Evolutionary conservation across 805 yeast species (phyloP).

Genomic region (Sugiyamaella smithiae): DNA sequence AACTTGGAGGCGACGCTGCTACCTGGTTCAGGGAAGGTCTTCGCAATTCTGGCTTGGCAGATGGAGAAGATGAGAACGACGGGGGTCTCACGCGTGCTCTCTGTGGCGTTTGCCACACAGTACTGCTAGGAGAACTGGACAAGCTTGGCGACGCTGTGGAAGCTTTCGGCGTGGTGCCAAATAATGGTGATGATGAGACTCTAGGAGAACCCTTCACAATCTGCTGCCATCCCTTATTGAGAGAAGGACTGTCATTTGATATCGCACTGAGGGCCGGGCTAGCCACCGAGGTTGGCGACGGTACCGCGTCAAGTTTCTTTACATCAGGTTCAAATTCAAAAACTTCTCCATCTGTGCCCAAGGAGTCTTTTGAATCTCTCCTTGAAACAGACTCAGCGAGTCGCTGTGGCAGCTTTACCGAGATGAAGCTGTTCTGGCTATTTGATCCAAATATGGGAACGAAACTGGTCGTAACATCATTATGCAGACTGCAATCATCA

Average conservation of each 20-base stretch:
- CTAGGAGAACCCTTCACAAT: neutral
- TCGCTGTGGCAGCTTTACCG: conserved; percentile 11
- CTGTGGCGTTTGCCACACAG: neutral
- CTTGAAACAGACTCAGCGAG: neutral
- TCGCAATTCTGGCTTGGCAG: conserved; percentile 1
- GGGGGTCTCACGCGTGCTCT: neutral
- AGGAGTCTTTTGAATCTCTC: neutral
- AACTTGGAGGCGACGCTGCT: neutral
- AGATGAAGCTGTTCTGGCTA: conserved; percentile 10
- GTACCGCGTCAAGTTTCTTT: neutral
- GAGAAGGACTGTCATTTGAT: neutral
- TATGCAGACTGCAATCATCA: conserved; percentile 34
- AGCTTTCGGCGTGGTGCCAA: neutral
- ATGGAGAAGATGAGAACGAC: conserved; percentile 1
- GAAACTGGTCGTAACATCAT: conserved; percentile 21
- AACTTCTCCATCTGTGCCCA: conserved; percentile 8
- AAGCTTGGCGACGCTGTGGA: neutral
- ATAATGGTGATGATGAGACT: neutral
- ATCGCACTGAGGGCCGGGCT: neutral
- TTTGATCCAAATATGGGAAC: conserved; percentile 21
- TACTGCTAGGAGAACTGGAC: neutral
- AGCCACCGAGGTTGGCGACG: neutral
- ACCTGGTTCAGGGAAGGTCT: neutral
- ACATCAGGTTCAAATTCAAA: conserved; percentile 17
- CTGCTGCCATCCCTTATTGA: neutral